These are phyloP conservation scores for Salisapilia sapeloensis DNA, from an alignment of 352 stramenopile genomes.

Conservation along the genomic window DNA sequence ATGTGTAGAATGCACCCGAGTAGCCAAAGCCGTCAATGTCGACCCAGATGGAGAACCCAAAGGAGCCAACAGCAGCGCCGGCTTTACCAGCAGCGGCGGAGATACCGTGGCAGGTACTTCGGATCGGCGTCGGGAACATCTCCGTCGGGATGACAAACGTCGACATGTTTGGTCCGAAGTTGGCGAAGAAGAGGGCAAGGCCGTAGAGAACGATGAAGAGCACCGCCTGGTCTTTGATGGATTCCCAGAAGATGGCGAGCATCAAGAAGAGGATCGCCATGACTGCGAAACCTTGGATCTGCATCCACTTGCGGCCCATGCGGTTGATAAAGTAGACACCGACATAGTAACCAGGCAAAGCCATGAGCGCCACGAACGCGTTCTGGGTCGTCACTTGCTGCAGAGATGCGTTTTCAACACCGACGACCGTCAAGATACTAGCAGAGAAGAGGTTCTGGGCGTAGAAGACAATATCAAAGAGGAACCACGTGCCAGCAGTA, in stretches of 20 bases:
- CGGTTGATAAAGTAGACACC: constrained; percentile 53
- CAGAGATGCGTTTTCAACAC: constrained; percentile 25
- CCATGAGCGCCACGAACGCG: constrained; percentile 44
- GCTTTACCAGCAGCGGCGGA: constrained; percentile 76
- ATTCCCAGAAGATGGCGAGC: constrained; percentile 44
- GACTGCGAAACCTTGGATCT: constrained; percentile 50
- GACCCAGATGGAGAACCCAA: constrained; percentile 26
- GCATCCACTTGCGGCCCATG: constrained; percentile 49
- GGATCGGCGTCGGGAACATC: constrained; percentile 74
- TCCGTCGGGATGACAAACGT: constrained; percentile 84
- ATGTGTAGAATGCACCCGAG: constrained; percentile 37
- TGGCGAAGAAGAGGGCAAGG: constrained; percentile 63
- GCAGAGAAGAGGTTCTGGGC: constrained; percentile 65
- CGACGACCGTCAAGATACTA: constrained; percentile 40
- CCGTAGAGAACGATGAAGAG: constrained; percentile 65
- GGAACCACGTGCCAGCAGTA: constrained; percentile 65
- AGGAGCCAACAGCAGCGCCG: constrained; percentile 44
- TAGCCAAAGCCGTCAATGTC: constrained; percentile 38
- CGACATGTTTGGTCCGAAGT: constrained; percentile 75
- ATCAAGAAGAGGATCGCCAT: constrained; percentile 53
- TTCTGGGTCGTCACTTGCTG: constrained; percentile 33
- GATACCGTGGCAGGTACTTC: constrained; percentile 77
- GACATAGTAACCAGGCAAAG: constrained; percentile 68
- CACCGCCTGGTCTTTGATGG: constrained; percentile 21
- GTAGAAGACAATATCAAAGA: constrained; percentile 78